Base-by-base conservation (phyloP, 768 basidiomycete genomes). In the Thelephora ganbajun region DNA sequence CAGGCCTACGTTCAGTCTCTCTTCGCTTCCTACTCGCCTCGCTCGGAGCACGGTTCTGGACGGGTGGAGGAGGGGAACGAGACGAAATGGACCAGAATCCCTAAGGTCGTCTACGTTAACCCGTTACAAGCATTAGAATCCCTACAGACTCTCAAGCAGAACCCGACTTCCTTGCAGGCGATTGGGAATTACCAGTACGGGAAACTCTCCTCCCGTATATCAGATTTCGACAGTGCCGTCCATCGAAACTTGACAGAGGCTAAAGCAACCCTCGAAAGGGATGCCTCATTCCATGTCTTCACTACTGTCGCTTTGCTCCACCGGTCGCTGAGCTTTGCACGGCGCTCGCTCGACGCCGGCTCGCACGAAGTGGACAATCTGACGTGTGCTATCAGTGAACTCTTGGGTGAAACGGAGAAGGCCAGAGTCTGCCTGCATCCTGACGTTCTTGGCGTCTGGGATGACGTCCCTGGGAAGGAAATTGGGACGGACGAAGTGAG, bases 171-270 rank as follows among this genome's bases (percentile, higher is more conserved):
- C 1, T 51, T 74, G 12, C 54, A 66, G 2, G 69, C 73, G 30
- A 69, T 87, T 12, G 78, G 84, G 50, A 67, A 64, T 49, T 88
- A 77, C 60, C 81, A 84, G 56, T 71, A 76, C 51, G 71, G 77
- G 7, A 77, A 74, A 49, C 57, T 73, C 19, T 72, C 66, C 6
- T 87, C 84, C 16, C 66, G 69, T n/a, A 59, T 86, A 22, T 72
- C 79, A 6, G 56, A 63, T 19, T 51, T 84, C 33, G 67, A 69
- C 2, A 49, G 62, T 3, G 56, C 68, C 2, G 59, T 84, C 34
- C 59, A 60, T 35, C 33, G 45, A 0, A 55, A 54, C 30, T 47
- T 67, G 6, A 33, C 51, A 18, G 39, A 5, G 39, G 22, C 14
- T 18, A 6, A 41, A 22, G 22, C 11, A 5, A 41, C 22, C 14